phyloP scores from a whole-genome alignment of 2,329 filamentous ascomycete species.

The Neodidymelliopsis sp. region DNA sequence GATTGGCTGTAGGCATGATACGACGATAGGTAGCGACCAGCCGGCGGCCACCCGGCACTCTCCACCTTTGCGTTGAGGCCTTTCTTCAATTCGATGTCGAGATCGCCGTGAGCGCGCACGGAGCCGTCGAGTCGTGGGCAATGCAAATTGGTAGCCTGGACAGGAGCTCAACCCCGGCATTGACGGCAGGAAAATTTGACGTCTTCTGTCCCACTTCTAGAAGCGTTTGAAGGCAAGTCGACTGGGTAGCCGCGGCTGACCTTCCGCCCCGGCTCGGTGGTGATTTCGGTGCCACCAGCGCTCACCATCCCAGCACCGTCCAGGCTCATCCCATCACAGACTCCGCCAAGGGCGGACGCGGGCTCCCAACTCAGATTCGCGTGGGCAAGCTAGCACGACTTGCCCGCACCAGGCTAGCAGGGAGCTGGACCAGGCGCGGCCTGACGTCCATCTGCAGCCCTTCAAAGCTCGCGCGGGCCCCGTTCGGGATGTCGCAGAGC shows the following conservation, averaged over 20 bases:
- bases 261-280: constrained; percentile 22
- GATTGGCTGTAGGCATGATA: constrained; percentile 22
- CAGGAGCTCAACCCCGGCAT: constrained; percentile 7
- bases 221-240: constrained; percentile 18
- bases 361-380: constrained; percentile 29
- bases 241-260: constrained; percentile 10
- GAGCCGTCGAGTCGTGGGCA: constrained; percentile 1
- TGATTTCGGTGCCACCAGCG: constrained; percentile 21
- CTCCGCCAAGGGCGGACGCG: constrained; percentile 28
- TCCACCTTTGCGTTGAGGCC: constrained; percentile 11
- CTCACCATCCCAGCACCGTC: constrained; percentile 19
- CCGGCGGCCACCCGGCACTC: constrained; percentile 6
- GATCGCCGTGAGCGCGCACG: constrained; percentile 2
- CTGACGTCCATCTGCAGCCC: constrained; percentile 39
- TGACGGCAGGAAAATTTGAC: constrained; percentile 18
- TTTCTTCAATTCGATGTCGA: constrained; percentile 13
- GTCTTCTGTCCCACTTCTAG: constrained; percentile 24
- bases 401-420: constrained; percentile 31
- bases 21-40: constrained; percentile 10
- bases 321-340: constrained; percentile 17
- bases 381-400: constrained; percentile 24
- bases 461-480: constrained; percentile 37
- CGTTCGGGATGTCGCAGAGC: constrained; percentile 20
- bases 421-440: constrained; percentile 30
- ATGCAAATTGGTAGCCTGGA: constrained; percentile 1